Conservation (phyloP, 495 filamentous ascomycete genomes). For the Glutinoglossum americanum region DNA sequence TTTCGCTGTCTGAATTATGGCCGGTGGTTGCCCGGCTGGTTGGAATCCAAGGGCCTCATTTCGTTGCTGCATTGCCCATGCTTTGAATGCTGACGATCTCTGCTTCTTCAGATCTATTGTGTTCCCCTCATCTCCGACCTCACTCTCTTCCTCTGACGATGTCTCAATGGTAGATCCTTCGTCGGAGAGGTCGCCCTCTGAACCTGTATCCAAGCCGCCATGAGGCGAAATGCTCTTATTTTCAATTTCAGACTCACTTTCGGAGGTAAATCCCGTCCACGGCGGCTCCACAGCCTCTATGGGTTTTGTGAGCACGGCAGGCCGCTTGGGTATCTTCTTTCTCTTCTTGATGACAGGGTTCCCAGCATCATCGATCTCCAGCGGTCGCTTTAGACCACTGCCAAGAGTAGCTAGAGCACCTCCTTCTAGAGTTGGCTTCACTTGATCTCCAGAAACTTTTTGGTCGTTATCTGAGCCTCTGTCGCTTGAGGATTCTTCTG, state of each 20-base stretch:
- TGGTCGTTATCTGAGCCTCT: constrained; percentile 17
- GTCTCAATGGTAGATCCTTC: constrained; percentile 10
- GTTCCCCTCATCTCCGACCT: constrained; percentile 11
- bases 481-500: background rate
- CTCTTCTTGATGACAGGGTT: constrained; percentile 57
- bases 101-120: constrained; percentile 15
- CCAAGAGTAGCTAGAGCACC: constrained; percentile 27
- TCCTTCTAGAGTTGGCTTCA: constrained; percentile 4
- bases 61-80: constrained; percentile 72
- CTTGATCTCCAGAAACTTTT: background rate
- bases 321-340: constrained; percentile 13
- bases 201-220: constrained; percentile 12
- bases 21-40: constrained; percentile 17
- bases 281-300: constrained; percentile 21
- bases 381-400: constrained; percentile 66
- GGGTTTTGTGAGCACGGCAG: background rate
- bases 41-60: constrained; percentile 50
- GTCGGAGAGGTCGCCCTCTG: constrained; percentile 9
- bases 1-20: constrained; percentile 11
- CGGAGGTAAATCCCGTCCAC: constrained; percentile 41
- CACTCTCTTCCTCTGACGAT: constrained; percentile 13
- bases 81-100: constrained; percentile 62
- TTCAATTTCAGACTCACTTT: constrained; percentile 10
- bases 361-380: constrained; percentile 57
- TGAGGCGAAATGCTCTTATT: constrained; percentile 2